Evolutionary conservation across 2,329 filamentous ascomycete genomes (phyloP).

Genomic region (Diaporthe citri): DNA sequence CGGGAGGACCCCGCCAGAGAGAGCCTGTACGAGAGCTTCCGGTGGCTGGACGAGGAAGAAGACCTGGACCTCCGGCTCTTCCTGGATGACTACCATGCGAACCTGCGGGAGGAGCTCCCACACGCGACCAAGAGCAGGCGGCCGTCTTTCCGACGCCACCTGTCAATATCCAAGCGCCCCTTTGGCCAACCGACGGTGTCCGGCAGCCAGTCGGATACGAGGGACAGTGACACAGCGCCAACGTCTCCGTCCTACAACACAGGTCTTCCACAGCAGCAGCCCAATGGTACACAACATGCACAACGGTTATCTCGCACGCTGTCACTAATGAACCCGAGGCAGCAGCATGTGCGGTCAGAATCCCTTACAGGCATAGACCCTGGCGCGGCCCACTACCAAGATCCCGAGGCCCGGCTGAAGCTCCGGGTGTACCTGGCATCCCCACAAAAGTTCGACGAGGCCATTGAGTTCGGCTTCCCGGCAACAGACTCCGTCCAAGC

Average conservation of each 20-base stretch:
- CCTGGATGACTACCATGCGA: slow-evolving; percentile 78
- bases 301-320: slow-evolving; percentile 68
- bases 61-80: slow-evolving; percentile 76
- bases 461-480: slow-evolving; percentile 92
- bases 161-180: slow-evolving; percentile 78
- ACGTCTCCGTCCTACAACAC: slow-evolving; percentile 47
- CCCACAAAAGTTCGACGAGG: slow-evolving; percentile 95
- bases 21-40: slow-evolving; percentile 75
- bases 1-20: slow-evolving; percentile 55
- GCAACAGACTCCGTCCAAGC: slow-evolving; percentile 62
- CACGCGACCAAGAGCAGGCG: slow-evolving; percentile 59
- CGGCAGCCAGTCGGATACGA: slow-evolving; percentile 59
- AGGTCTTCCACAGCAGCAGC: slow-evolving; percentile 23
- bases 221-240: slow-evolving; percentile 52
- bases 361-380: slow-evolving; percentile 73
- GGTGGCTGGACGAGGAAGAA: slow-evolving; percentile 80
- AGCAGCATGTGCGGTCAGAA: slow-evolving; percentile 57
- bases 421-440: slow-evolving; percentile 88
- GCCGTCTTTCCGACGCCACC: slow-evolving; percentile 76
- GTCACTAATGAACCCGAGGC: slow-evolving; percentile 63
- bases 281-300: slow-evolving; percentile 51
- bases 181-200: slow-evolving; percentile 69
- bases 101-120: slow-evolving; percentile 66
- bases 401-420: slow-evolving; percentile 89
- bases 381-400: slow-evolving; percentile 85